A percentile compares a stretch with the other conserved stretches of the same genome.
Evolutionary conservation across 2,329 filamentous ascomycete genomes (phyloP).

Genomic region (Epicoccum sorghinum): DNA sequence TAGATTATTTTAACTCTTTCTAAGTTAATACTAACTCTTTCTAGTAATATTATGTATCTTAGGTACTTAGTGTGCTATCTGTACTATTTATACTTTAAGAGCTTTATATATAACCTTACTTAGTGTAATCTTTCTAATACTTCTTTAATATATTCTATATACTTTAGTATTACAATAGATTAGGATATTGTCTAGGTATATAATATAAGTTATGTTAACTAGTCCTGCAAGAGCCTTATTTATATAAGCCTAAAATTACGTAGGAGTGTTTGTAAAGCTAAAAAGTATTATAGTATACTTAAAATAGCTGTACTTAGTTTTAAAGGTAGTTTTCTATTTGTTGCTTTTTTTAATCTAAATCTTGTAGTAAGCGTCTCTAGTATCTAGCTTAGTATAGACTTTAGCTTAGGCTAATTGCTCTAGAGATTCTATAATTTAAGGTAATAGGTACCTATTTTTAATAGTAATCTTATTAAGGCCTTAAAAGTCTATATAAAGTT

Average conservation of each 20-base stretch:
- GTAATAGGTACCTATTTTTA: background rate
- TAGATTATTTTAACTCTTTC: background rate
- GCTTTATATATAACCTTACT: background rate
- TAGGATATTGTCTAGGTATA: background rate
- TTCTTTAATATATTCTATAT: background rate
- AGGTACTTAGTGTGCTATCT: background rate
- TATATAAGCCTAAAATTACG: background rate
- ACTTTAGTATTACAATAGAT: background rate
- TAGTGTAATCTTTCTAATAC: background rate
- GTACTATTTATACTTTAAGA: background rate
- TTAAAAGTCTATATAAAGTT: background rate
- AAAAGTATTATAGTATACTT: background rate
- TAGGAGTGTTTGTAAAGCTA: background rate
- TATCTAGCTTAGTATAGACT: background rate
- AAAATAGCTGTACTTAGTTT: background rate
- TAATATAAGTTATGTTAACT: background rate
- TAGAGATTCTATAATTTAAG: background rate
- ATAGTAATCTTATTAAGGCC: background rate
- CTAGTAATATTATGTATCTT: background rate
- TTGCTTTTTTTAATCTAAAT: background rate
- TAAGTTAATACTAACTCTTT: background rate
- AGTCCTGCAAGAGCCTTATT: background rate
- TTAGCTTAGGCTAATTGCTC: background rate
- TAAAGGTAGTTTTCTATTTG: background rate
- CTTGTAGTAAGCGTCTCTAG: background rate